A percentile compares a stretch with the other conserved stretches of the same genome.
phyloP scores from a whole-genome alignment of 2,329 filamentous ascomycete genomes.

The Venturia asperata region DNA sequence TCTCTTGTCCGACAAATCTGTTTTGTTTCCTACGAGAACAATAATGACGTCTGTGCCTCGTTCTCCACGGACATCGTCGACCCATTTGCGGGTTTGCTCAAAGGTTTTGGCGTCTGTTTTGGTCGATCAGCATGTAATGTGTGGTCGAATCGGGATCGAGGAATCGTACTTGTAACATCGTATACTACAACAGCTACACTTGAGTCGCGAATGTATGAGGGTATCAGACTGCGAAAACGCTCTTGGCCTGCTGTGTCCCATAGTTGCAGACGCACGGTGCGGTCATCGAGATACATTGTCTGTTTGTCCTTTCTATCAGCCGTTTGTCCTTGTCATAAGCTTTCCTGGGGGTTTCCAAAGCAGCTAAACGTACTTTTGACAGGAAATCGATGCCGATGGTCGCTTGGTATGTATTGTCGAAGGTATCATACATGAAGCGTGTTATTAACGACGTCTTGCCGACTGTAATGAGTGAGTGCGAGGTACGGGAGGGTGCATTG shows the following conservation, averaged over 20 bases:
- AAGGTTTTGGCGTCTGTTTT: constrained; percentile 79
- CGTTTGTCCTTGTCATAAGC: constrained; percentile 11
- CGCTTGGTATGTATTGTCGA: constrained; percentile 99
- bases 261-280: constrained; percentile 91
- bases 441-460: constrained; percentile 98
- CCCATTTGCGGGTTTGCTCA: constrained; percentile 98
- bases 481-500: not conserved
- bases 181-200: constrained; percentile 98
- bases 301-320: constrained; percentile 31
- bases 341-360: not conserved
- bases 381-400: constrained; percentile 99
- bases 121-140: not conserved
- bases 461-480: constrained; percentile 48
- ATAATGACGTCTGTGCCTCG: constrained; percentile 98
- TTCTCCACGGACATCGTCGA: constrained; percentile 94
- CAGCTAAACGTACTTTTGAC: constrained; percentile 65
- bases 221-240: constrained; percentile 92
- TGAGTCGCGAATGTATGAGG: constrained; percentile 96
- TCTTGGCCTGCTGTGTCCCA: constrained; percentile 99
- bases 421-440: constrained; percentile 99
- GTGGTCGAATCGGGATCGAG: no score
- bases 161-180: constrained; percentile 77
- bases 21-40: constrained; percentile 97
- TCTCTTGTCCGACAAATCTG: constrained; percentile 94
- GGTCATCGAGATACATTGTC: constrained; percentile 99